A percentile compares a stretch with the other conserved stretches of the same genome.
Evolutionary conservation across 179 eudicot species (phyloP).

Genomic region (Nepenthes alata): DNA sequence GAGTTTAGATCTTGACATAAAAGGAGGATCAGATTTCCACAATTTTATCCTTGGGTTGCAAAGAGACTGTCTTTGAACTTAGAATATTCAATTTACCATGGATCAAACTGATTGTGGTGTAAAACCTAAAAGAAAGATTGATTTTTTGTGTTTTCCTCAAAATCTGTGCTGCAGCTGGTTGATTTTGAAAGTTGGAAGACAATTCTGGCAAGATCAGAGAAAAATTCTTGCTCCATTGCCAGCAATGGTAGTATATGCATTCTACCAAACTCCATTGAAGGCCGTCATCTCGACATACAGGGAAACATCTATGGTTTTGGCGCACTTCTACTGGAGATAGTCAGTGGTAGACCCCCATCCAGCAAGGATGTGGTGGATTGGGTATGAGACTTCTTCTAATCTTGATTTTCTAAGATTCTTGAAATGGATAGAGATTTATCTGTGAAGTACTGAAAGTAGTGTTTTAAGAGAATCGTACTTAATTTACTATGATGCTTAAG

Average conservation of each 20-base stretch:
- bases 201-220: slow-evolving; percentile 70
- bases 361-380: slow-evolving; percentile 77
- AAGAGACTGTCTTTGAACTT: too few species aligned
- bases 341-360: slow-evolving; percentile 74
- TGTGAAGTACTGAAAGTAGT: too few species aligned
- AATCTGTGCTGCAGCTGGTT: slow-evolving; percentile 45
- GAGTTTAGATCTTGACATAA: too few species aligned
- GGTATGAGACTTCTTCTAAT: slow-evolving; percentile 30
- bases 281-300: slow-evolving; percentile 61
- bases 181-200: slow-evolving; percentile 97
- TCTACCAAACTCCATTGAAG: slow-evolving; percentile 59
- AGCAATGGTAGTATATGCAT: slow-evolving; percentile 66
- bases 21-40: too few species aligned
- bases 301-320: slow-evolving; percentile 82
- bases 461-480: too few species aligned
- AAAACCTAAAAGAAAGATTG: too few species aligned
- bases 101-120: too few species aligned
- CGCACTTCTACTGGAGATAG: slow-evolving; percentile 63
- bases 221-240: slow-evolving; percentile 51
- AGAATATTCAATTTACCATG: too few species aligned
- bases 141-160: too few species aligned
- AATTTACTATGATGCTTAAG: too few species aligned
- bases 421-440: neutral
- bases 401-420: neutral
- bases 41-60: too few species aligned